Evolutionary conservation across 331 rosid genomes (phyloP).

Genomic region (Saraca asoca): DNA sequence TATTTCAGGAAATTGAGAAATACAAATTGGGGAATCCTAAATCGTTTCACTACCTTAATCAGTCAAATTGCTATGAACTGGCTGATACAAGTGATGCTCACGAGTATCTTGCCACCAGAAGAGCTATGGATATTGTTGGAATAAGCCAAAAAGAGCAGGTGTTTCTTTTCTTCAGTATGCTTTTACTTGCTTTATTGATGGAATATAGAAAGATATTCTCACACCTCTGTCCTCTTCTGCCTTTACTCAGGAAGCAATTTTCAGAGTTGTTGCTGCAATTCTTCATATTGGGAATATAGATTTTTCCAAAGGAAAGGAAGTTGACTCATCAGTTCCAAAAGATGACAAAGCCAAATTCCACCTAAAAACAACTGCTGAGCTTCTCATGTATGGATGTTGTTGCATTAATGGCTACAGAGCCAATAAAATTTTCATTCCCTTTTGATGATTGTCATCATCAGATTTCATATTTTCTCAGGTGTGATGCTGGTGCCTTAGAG

Average conservation of each 20-base stretch:
- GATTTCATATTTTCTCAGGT: constrained; percentile 58
- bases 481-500: constrained; percentile 67
- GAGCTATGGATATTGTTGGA: constrained; percentile 99
- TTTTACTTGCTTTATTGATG: constrained; percentile 24
- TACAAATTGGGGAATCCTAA: constrained; percentile 87
- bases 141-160: constrained; percentile 95
- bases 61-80: constrained; percentile 84
- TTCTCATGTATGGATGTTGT: constrained; percentile 70
- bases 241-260: constrained; percentile 81
- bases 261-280: constrained; percentile 92
- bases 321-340: constrained; percentile 90
- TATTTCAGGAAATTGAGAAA: constrained; percentile 86
- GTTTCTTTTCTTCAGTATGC: constrained; percentile 35
- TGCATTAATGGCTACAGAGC: constrained; percentile 20
- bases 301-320: constrained; percentile 85
- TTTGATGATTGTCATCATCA: constrained; percentile 30
- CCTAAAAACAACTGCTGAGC: constrained; percentile 82
- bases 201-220: constrained; percentile 39
- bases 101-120: constrained; percentile 96
- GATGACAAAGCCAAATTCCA: constrained; percentile 88
- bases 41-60: constrained; percentile 96
- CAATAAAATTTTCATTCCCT: constrained; percentile 25
- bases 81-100: constrained; percentile 81
- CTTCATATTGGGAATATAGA: constrained; percentile 88
- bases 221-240: constrained; percentile 28